These are phyloP conservation scores for Trichoderma sp. DNA, from an alignment of 2,329 filamentous ascomycete species.

Conservation along the genomic window DNA sequence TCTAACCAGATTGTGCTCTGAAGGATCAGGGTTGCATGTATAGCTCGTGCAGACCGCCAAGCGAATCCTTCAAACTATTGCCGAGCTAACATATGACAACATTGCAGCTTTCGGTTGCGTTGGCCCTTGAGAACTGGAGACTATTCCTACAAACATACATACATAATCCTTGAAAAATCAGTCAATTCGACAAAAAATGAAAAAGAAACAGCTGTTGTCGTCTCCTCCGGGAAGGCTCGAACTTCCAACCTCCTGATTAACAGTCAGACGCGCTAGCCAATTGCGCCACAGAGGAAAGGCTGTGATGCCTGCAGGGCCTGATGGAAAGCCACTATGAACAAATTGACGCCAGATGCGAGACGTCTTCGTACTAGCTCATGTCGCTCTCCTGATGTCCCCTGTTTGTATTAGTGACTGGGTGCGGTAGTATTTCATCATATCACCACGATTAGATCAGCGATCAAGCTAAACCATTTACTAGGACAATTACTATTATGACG, in stretches of 20 bases:
- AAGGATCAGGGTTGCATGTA: constrained; percentile 2
- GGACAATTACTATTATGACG: not conserved
- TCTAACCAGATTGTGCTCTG: not conserved
- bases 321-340: not conserved
- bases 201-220: not conserved
- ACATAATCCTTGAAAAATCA: not conserved
- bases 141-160: not conserved
- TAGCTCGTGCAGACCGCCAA: not conserved
- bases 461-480: not conserved
- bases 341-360: not conserved
- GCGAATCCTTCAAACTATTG: not conserved
- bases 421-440: not conserved
- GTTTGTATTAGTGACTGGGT: not conserved
- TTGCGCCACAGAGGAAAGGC: constrained; percentile 40
- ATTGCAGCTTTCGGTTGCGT: not conserved
- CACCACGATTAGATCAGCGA: not conserved
- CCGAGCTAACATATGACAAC: not conserved
- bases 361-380: not conserved
- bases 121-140: no score
- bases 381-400: not conserved
- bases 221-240: constrained; percentile 22
- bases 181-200: not conserved
- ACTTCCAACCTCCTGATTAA: constrained; percentile 36
- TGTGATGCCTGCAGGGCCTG: not conserved
- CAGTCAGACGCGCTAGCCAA: constrained; percentile 61